A percentile compares a stretch with the other conserved stretches of the same genome.
phyloP scores from a whole-genome alignment of 805 yeast species.

The Zygotorulaspora chibaensis region DNA sequence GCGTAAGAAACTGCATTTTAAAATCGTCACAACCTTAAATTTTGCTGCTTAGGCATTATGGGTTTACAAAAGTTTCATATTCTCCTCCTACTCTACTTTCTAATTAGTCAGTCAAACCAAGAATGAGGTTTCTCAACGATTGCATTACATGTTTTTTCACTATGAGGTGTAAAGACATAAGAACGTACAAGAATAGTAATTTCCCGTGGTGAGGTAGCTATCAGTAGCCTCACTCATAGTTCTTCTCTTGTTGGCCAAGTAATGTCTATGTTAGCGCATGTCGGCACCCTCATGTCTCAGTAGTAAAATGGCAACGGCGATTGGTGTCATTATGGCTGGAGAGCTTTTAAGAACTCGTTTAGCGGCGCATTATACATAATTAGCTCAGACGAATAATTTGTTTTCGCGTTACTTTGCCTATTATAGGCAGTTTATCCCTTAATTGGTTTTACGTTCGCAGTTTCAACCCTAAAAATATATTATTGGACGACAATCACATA shows the following conservation, averaged over 20 bases:
- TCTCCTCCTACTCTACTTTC: not conserved
- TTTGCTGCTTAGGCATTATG: not conserved
- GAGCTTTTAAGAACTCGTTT: slow-evolving; percentile 2
- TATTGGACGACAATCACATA: not conserved
- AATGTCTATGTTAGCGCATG: no score
- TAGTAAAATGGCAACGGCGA: no score
- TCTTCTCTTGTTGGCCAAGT: no score
- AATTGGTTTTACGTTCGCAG: not conserved
- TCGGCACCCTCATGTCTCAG: no score
- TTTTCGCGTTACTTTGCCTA: slow-evolving; percentile 10
- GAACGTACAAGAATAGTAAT: no score
- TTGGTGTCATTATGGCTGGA: not conserved
- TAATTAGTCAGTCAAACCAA: not conserved
- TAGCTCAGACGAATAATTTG: not conserved
- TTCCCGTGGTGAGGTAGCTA: no score
- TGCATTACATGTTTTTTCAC: not conserved
- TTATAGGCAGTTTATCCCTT: slow-evolving; percentile 2
- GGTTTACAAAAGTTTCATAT: not conserved
- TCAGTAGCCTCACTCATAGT: no score
- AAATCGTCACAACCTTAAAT: no score
- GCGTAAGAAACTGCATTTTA: no score
- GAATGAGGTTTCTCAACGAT: not conserved
- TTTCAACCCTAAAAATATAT: slow-evolving; percentile 1
- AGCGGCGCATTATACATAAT: not conserved
- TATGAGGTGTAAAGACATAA: not conserved